These are phyloP conservation scores for Cucurbita moschata DNA, from an alignment of 306 rosid genomes.

Conservation along the genomic window DNA sequence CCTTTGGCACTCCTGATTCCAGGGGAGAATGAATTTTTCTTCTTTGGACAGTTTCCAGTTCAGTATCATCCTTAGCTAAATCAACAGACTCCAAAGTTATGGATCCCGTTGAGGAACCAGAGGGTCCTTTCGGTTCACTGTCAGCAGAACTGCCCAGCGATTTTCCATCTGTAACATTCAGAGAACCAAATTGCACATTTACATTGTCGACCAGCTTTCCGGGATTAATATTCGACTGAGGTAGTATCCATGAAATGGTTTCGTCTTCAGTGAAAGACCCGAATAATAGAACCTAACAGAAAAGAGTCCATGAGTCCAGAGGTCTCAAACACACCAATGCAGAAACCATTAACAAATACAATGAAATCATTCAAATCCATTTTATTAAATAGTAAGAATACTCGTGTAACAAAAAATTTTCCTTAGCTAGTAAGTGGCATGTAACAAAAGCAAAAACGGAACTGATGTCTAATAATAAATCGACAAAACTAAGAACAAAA, in stretches of 20 bases:
- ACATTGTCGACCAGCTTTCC: slow-evolving; percentile 37
- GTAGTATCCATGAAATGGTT: slow-evolving; percentile 41
- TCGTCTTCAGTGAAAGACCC: slow-evolving; percentile 94
- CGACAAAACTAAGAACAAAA: background rate
- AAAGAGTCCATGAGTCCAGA: background rate
- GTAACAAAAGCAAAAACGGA: background rate
- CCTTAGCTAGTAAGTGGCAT: background rate
- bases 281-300: slow-evolving; percentile 41
- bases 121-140: slow-evolving; percentile 19
- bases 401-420: background rate
- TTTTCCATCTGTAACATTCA: slow-evolving; percentile 21
- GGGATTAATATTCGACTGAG: slow-evolving; percentile 22
- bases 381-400: background rate
- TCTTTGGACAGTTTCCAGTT: slow-evolving; percentile 15
- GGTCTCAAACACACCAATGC: background rate
- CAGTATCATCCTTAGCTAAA: slow-evolving; percentile 20
- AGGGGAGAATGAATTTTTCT: slow-evolving; percentile 11
- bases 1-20: slow-evolving; percentile 18
- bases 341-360: background rate
- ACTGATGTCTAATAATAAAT: background rate
- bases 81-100: slow-evolving; percentile 9
- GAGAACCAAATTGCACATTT: slow-evolving; percentile 55
- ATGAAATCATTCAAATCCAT: background rate
- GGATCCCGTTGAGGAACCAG: slow-evolving; percentile 16
- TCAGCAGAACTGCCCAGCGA: background rate